Conservation (phyloP, 805 yeast genomes). For the Saccharomycopsis synnaedendra region DNA sequence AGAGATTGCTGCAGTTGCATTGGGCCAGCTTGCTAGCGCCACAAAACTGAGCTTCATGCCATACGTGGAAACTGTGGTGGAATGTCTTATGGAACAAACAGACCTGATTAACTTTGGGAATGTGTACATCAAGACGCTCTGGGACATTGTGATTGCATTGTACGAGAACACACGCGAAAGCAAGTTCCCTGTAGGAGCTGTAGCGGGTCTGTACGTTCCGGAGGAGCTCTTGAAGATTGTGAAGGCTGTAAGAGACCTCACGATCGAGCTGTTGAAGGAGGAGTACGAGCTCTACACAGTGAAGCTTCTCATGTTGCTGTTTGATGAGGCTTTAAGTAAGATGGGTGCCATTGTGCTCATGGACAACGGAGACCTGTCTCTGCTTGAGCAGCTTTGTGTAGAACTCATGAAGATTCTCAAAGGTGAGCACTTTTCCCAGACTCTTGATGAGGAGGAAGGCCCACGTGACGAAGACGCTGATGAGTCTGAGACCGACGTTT, state of each 20-base stretch:
- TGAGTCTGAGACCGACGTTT: conserved; percentile 49
- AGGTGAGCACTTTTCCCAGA: conserved; percentile 78
- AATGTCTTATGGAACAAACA: conserved; percentile 55
- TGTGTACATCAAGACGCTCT: conserved; percentile 69
- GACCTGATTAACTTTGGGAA: conserved; percentile 87
- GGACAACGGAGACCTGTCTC: conserved; percentile 44
- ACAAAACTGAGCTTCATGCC: conserved; percentile 72
- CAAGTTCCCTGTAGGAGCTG: conserved; percentile 49
- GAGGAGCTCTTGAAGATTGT: conserved; percentile 46
- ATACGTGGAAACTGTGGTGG: conserved; percentile 61
- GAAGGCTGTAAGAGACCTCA: conserved; percentile 52
- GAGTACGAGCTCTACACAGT: conserved; percentile 84
- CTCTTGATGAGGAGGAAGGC: conserved; percentile 57
- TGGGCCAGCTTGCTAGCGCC: conserved; percentile 80
- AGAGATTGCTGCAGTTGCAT: conserved; percentile 87
- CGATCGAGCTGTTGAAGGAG: conserved; percentile 52
- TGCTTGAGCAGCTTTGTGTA: conserved; percentile 57
- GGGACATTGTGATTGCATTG: conserved; percentile 74
- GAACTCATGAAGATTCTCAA: conserved; percentile 64
- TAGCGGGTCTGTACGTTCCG: conserved; percentile 48
- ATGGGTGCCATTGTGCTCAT: conserved; percentile 68
- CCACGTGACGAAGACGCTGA: conserved; percentile 42
- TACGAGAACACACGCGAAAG: conserved; percentile 30
- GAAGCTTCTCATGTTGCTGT: conserved; percentile 60
- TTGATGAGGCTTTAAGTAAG: conserved; percentile 54